Evolutionary conservation across 108 stramenopile genomes (phyloP).

Genomic region (Nannochloropsis gaditana): DNA sequence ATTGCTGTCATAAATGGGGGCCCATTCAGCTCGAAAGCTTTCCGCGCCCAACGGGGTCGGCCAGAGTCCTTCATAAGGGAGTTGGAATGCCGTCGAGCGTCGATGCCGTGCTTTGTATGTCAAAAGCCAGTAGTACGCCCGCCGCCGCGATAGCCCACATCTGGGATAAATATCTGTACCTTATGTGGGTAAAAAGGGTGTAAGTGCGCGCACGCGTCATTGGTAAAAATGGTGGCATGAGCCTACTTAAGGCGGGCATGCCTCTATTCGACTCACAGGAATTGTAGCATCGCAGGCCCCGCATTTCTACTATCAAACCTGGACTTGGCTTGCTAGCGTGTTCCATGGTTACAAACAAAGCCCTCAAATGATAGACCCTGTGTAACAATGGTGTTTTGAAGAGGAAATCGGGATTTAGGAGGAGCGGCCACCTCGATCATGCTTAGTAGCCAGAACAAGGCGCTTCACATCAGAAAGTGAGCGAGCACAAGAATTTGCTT

Average conservation of each 20-base stretch:
- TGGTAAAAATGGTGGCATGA: too few species aligned
- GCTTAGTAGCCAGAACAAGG: too few species aligned
- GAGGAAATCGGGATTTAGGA: too few species aligned
- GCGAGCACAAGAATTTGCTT: too few species aligned
- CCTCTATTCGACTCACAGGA: too few species aligned
- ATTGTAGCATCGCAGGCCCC: constrained; percentile 15
- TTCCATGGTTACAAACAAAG: not conserved
- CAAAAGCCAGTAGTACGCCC: not conserved
- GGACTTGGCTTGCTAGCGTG: not conserved
- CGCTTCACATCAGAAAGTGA: too few species aligned
- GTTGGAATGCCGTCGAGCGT: constrained; percentile 13
- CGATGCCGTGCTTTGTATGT: not conserved
- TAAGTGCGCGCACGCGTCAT: too few species aligned
- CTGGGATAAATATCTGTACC: not conserved
- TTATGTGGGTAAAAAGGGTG: too few species aligned
- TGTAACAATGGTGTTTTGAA: too few species aligned
- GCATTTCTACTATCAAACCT: not conserved
- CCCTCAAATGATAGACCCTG: too few species aligned
- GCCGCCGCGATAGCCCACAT: constrained; percentile 5
- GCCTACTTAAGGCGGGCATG: too few species aligned
- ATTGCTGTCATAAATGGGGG: not conserved
- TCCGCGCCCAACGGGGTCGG: constrained; percentile 2
- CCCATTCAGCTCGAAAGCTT: constrained; percentile 19
- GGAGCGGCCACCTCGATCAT: too few species aligned
- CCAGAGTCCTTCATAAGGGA: constrained; percentile 1